Evolutionary conservation across 1,284 basidiomycete species (phyloP).

Genomic region (Ganoderma sp.): DNA sequence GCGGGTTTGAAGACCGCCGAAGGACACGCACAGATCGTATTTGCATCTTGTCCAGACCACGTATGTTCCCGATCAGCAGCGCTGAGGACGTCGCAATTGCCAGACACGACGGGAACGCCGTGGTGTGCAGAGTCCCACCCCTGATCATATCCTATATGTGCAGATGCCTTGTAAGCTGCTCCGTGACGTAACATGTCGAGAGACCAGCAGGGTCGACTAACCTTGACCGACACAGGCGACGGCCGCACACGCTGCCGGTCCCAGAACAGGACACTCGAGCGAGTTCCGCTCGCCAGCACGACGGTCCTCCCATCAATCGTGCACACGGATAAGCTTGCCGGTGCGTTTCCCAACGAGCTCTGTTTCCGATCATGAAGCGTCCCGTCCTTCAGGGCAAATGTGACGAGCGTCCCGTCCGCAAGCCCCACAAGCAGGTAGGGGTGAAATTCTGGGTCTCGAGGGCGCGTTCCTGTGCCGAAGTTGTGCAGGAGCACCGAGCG

Average conservation of each 20-base stretch:
- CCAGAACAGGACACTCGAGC: conserved; percentile 70
- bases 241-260: conserved; percentile 68
- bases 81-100: conserved; percentile 61
- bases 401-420: conserved; percentile 79
- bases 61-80: conserved; percentile 68
- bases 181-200: background rate
- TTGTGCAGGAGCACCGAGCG: conserved; percentile 75
- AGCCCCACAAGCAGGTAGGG: conserved; percentile 80
- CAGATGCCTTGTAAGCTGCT: background rate
- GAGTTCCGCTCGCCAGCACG: conserved; percentile 70
- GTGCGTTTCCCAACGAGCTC: conserved; percentile 70
- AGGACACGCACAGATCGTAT: conserved; percentile 69
- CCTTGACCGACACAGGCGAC: conserved; percentile 80
- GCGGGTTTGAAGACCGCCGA: background rate
- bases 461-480: conserved; percentile 53
- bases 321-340: conserved; percentile 64
- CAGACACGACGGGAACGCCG: conserved; percentile 56
- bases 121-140: conserved; percentile 57
- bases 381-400: conserved; percentile 56
- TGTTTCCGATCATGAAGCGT: conserved; percentile 60
- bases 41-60: conserved; percentile 81
- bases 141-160: conserved; percentile 63
- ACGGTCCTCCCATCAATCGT: conserved; percentile 54
- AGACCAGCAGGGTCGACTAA: conserved; percentile 39
- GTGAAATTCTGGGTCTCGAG: conserved; percentile 45